A percentile compares a stretch with the other conserved stretches of the same genome.
phyloP scores from a whole-genome alignment of 768 basidiomycete genomes.

The Boletus pseudopeckii region DNA sequence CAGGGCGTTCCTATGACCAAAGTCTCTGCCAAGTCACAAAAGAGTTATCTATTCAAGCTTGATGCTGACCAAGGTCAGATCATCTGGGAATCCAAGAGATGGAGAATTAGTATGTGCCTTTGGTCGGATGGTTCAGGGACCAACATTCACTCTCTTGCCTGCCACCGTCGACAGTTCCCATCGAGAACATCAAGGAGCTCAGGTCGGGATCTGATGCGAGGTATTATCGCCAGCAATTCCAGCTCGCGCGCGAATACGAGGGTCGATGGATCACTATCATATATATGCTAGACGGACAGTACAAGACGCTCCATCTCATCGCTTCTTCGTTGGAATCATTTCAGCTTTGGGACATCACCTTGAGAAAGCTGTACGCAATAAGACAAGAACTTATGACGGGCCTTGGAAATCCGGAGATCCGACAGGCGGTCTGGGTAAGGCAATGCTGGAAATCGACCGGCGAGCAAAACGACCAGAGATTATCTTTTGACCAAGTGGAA shows the following conservation, averaged over 20 bases:
- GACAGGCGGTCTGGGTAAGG: constrained; percentile 73
- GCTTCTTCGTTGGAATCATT: constrained; percentile 64
- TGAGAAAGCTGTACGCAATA: constrained; percentile 60
- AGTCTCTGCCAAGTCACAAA: constrained; percentile 74
- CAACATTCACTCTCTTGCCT: neutral
- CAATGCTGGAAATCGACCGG: constrained; percentile 81
- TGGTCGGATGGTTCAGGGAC: neutral
- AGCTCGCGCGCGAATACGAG: constrained; percentile 57
- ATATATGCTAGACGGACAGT: constrained; percentile 70
- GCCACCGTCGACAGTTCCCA: constrained; percentile 54
- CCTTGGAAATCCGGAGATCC: constrained; percentile 56
- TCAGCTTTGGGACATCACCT: constrained; percentile 58
- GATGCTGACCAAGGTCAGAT: constrained; percentile 82
- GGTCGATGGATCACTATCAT: constrained; percentile 82
- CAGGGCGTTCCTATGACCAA: constrained; percentile 77
- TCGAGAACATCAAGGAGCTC: constrained; percentile 86
- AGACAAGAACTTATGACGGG: constrained; percentile 71
- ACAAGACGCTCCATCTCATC: constrained; percentile 85
- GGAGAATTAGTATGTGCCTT: constrained; percentile 53
- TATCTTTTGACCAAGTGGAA: constrained; percentile 72
- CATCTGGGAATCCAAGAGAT: constrained; percentile 70
- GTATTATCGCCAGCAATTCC: constrained; percentile 70
- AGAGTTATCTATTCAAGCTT: constrained; percentile 64
- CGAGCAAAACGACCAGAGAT: constrained; percentile 53
- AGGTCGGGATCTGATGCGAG: constrained; percentile 68